Conservation (phyloP, 2,329 filamentous ascomycete species). For the Phoma sp. region DNA sequence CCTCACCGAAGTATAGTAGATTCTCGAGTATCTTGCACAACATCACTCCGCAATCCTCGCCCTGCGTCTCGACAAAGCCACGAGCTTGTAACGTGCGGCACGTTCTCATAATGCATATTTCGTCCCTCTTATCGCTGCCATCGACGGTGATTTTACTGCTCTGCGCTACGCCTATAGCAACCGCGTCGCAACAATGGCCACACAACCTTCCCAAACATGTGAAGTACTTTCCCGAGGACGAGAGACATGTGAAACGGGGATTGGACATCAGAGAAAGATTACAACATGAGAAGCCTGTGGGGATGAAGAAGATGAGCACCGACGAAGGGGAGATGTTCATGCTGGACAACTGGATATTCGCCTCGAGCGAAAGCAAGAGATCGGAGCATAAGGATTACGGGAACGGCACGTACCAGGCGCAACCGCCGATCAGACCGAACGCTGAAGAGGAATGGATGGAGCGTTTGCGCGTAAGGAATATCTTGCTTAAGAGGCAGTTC, state of each 20-base stretch:
- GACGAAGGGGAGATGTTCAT: constrained; percentile 78
- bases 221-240: constrained; percentile 58
- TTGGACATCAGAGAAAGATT: constrained; percentile 50
- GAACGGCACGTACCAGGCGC: constrained; percentile 31
- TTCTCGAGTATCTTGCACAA: constrained; percentile 14
- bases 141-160: constrained; percentile 38
- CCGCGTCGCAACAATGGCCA: constrained; percentile 53
- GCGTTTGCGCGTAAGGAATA: constrained; percentile 43
- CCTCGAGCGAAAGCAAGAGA: constrained; percentile 29
- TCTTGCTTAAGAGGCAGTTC: constrained; percentile 63
- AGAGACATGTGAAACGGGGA: constrained; percentile 51
- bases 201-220: constrained; percentile 54
- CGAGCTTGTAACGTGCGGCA: constrained; percentile 9
- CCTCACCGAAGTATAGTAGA: constrained; percentile 24
- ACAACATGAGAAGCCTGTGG: constrained; percentile 59
- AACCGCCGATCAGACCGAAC: constrained; percentile 38
- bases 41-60: constrained; percentile 20
- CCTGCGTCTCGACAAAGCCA: constrained; percentile 19
- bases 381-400: constrained; percentile 14
- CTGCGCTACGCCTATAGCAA: constrained; percentile 29
- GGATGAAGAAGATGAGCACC: constrained; percentile 73
- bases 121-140: constrained; percentile 40
- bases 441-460: constrained; percentile 43
- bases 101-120: constrained; percentile 31
- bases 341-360: constrained; percentile 66